Evolutionary conservation across 129 eudicot genomes (phyloP), one percentile per base, ranked within the genome.

Genomic region (Heracleum sosnowskyi): DNA sequence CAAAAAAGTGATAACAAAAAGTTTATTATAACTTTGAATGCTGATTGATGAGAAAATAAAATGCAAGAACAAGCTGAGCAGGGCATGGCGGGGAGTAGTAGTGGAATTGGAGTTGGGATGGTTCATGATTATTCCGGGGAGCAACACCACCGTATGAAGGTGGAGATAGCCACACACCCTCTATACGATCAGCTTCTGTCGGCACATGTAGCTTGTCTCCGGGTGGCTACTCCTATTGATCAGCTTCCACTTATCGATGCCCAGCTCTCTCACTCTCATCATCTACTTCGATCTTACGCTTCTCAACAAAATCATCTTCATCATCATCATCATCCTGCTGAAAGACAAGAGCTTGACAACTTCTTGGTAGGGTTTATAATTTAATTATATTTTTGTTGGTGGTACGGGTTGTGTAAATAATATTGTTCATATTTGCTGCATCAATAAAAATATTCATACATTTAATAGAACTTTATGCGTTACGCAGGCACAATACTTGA

Each of bases 151-250:
- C 90, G 85, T 1, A 66, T 88, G 24, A 94, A 91, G 89, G 90
- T 91, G 80, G 98, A 94, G 87, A 91, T 94, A 49, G 97, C 92
- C 53, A 81, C 78, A 60, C 98, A 94, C 69, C 98, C 97, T 24
- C 77, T 94, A 0, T 91, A 85, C 28, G 96, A 91, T 72, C 98
- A 94, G 87, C 93, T 94, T n/a, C 87, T 93, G 29, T 66, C 91
- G 0, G 97, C 98, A 28, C 98, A 93, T 53, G 93, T 93, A 1
- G 91, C 96, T 0, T 94, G 98, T 76, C 81, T 94, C 11, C 92
- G 97, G 18, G 97, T 91, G 0, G 98, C 97, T 31, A 94, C 97
- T 20, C 98, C 98, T 11, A 87, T 94, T 41, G 97, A 94, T 79
- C 98, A 94, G 78, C 86, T 91, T 76, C 97, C 97, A 6, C 85